Base-by-base conservation (phyloP, 2,329 filamentous ascomycete genomes). In the Penicillium corylophilum region DNA sequence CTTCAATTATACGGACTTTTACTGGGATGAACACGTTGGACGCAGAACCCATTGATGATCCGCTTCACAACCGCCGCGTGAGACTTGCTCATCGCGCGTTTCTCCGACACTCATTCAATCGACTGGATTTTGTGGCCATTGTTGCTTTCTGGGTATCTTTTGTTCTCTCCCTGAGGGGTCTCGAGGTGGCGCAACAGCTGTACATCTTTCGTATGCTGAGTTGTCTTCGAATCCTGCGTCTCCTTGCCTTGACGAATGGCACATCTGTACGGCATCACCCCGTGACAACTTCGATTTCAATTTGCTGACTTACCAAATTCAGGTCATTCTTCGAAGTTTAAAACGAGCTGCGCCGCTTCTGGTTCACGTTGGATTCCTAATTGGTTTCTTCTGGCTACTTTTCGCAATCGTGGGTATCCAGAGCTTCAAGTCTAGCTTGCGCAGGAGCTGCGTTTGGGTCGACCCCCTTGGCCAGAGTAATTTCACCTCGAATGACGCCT, bases 401-500 rank as follows among this genome's bases (percentile, higher is more conserved):
- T 99, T 99, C 74, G 94, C 91, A 33, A 96, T 99, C 56, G 86
- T 99, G 52, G 95, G 94, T 5, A 88, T 99, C 20, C 95, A 99
- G 70, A 96, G 89, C 72, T 99, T 99, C 77, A 93, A 93, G 72
- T 86, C 88, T 8, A 93, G 89, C 69, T 73, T 93, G 22, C 83
- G 82, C 60, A 86, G 89, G 43, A 86, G 85, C 56, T 94, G 89
- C 67, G 85, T 90, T 26, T 94, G 88, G 88, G 72, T 88, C 45
- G 86, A 90, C 57, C 85, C 86, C 5, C 65, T 70, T 18, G 72
- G 68, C 2, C 55, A 68, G 48, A 57, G 57, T 8, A 72, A 74
- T 50, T 78, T 70, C 53, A 69, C 68, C 4, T 61, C 69, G 54
- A 77, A 78, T 62, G 64, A 77, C 54, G 61, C 85, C 74, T 65